A percentile compares a stretch with the other conserved stretches of the same genome.
phyloP scores from a whole-genome alignment of 768 basidiomycete genomes.

The Ramaria sp. region DNA sequence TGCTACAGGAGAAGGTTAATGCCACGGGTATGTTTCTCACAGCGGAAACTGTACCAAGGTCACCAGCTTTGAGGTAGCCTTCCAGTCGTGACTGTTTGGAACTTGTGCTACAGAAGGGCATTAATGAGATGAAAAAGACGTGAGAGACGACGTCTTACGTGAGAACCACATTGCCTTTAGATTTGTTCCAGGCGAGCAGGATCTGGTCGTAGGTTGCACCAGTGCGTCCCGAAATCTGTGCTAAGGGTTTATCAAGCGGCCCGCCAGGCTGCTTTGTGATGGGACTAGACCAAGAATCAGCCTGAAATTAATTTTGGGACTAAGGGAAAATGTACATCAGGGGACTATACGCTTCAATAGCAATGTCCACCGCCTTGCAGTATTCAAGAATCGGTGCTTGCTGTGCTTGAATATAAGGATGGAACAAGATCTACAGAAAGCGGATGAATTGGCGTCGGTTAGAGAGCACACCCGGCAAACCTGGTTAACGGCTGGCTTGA shows the following conservation, averaged over 20 bases:
- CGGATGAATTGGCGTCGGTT: neutral
- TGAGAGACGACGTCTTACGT: conserved; percentile 31
- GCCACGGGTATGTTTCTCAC: neutral
- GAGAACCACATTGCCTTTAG: conserved; percentile 54
- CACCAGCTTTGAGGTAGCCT: conserved; percentile 57
- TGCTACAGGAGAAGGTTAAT: conserved; percentile 20
- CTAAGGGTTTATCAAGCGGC: conserved; percentile 49
- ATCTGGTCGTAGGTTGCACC: conserved; percentile 52
- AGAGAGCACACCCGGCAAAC: conserved; percentile 20
- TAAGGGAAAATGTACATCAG: conserved; percentile 35
- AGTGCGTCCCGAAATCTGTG: conserved; percentile 38
- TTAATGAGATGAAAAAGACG: neutral
- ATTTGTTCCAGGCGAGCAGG: conserved; percentile 59
- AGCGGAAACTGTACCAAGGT: conserved; percentile 35
- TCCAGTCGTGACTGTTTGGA: conserved; percentile 54
- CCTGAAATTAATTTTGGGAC: neutral
- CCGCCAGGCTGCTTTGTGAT: conserved; percentile 50
- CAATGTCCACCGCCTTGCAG: conserved; percentile 44
- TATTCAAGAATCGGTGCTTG: conserved; percentile 49
- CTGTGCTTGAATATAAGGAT: conserved; percentile 54
- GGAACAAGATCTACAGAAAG: conserved; percentile 42
- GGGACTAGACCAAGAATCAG: conserved; percentile 28
- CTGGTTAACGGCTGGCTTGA: conserved; percentile 61
- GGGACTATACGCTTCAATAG: conserved; percentile 62
- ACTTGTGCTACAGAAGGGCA: conserved; percentile 34